Conservation (phyloP, 768 basidiomycete species). For the Collybiopsis confluens region DNA sequence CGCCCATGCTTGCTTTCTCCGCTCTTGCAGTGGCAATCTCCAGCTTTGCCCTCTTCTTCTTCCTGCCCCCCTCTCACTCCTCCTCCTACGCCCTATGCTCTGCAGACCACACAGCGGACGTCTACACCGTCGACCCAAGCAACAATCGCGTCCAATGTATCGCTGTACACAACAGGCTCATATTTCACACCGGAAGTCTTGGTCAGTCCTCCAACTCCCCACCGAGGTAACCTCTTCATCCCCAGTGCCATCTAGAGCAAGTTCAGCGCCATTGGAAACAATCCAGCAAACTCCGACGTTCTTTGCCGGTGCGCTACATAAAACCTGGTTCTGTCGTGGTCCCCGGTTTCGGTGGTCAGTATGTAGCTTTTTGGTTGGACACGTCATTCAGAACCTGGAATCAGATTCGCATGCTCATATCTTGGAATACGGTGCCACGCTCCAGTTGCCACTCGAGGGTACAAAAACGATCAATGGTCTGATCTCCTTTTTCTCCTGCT, state of each 20-base stretch:
- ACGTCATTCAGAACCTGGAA: constrained; percentile 9
- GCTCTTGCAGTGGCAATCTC: constrained; percentile 1
- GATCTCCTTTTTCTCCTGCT: not conserved
- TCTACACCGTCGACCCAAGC: constrained; percentile 62
- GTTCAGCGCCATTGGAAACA: constrained; percentile 36
- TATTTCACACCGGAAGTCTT: constrained; percentile 52
- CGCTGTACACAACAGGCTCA: constrained; percentile 45
- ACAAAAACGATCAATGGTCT: constrained; percentile 55
- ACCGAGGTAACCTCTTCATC: too few relatives aligned
- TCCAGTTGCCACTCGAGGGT: constrained; percentile 61
- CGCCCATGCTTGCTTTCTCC: too few relatives aligned
- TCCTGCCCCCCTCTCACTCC: not conserved
- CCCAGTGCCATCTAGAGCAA: constrained; percentile 29
- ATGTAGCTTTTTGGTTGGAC: not conserved
- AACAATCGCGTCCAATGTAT: constrained; percentile 59
- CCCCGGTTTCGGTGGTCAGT: constrained; percentile 69
- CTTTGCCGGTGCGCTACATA: constrained; percentile 44
- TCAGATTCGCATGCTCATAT: constrained; percentile 78
- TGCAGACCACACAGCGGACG: constrained; percentile 38
- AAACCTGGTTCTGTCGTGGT: constrained; percentile 56
- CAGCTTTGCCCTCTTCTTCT: not conserved
- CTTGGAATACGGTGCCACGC: constrained; percentile 70
- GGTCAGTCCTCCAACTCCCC: constrained; percentile 33
- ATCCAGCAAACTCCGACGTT: constrained; percentile 7
- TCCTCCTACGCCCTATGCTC: constrained; percentile 61